These are phyloP conservation scores for Melanomma pulvis-pyrius DNA, from an alignment of 495 filamentous ascomycete species.

Conservation along the genomic window DNA sequence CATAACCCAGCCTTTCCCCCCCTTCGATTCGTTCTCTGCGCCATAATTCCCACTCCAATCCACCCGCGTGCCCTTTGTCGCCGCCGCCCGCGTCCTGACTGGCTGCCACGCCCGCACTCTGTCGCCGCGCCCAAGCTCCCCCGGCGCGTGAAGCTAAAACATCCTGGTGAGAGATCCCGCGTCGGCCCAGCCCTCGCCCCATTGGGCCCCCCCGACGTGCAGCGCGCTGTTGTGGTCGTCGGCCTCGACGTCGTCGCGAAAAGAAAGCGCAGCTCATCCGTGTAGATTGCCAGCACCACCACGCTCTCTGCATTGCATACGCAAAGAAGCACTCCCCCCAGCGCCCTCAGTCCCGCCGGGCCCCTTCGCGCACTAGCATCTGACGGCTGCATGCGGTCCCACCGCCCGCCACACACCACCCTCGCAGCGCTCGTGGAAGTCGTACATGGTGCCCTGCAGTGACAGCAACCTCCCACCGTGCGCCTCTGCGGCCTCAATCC, in stretches of 20 bases:
- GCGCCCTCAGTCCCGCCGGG: not conserved
- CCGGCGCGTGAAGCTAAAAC: constrained; percentile 2
- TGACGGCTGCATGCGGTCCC: constrained; percentile 14
- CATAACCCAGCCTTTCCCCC: not conserved
- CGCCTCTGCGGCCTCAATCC: not conserved
- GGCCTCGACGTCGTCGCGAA: constrained; percentile 13
- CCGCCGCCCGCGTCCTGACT: constrained; percentile 21
- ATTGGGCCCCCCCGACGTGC: constrained; percentile 17
- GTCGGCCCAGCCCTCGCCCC: constrained; percentile 12
- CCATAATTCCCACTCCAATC: constrained; percentile 8
- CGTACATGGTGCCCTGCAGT: constrained; percentile 20
- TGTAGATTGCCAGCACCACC: constrained; percentile 30
- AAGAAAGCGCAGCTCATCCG: constrained; percentile 19
- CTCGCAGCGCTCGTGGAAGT: constrained; percentile 12
- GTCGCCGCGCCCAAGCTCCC: constrained; percentile 13
- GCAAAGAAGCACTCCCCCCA: not conserved
- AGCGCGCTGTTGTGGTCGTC: constrained; percentile 19
- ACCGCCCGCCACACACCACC: constrained; percentile 18
- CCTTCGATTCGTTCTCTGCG: constrained; percentile 18
- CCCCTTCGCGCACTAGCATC: constrained; percentile 1
- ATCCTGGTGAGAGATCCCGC: constrained; percentile 27
- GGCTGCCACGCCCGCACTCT: constrained; percentile 15
- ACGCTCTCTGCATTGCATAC: constrained; percentile 4
- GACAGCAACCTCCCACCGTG: constrained; percentile 11
- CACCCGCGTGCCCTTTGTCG: not conserved